phyloP scores from a whole-genome alignment of 805 yeast genomes.

The Starmerella gropengiesseri region DNA sequence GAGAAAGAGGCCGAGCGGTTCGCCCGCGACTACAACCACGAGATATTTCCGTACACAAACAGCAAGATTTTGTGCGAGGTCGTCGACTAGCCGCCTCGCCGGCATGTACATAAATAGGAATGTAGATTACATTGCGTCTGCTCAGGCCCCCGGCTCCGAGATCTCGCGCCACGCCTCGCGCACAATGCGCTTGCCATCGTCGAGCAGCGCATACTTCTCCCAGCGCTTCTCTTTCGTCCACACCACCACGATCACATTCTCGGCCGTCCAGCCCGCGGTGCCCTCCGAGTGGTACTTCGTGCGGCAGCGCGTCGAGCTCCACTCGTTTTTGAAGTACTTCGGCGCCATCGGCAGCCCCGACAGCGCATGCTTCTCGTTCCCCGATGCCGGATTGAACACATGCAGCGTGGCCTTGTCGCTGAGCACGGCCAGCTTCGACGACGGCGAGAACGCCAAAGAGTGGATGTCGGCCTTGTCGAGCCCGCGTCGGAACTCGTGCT shows the following conservation, averaged over 20 bases:
- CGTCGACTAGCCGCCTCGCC: conserved; percentile 22
- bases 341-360: conserved; percentile 57
- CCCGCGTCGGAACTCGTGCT: conserved; percentile 76
- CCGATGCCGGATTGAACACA: conserved; percentile 48
- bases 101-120: not conserved
- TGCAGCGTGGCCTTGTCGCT: conserved; percentile 87
- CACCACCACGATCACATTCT: conserved; percentile 58
- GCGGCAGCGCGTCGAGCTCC: conserved; percentile 77
- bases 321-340: conserved; percentile 63
- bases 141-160: conserved; percentile 6
- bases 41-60: conserved; percentile 25
- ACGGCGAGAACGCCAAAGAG: conserved; percentile 73
- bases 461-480: conserved; percentile 72
- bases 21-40: conserved; percentile 26
- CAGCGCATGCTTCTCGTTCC: conserved; percentile 50
- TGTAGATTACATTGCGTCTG: not conserved
- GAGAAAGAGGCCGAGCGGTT: conserved; percentile 28
- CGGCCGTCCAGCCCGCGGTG: conserved; percentile 64
- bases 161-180: conserved; percentile 64
- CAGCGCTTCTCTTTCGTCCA: conserved; percentile 68
- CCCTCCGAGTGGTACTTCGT: conserved; percentile 36
- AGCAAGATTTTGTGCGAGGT: conserved; percentile 26
- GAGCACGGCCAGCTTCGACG: conserved; percentile 69
- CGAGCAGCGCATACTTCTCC: conserved; percentile 74
- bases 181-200: conserved; percentile 47